A percentile compares a stretch with the other conserved stretches of the same genome.
Conservation (phyloP, 2,329 filamentous ascomycete species). For the Colletotrichum falcatum region DNA sequence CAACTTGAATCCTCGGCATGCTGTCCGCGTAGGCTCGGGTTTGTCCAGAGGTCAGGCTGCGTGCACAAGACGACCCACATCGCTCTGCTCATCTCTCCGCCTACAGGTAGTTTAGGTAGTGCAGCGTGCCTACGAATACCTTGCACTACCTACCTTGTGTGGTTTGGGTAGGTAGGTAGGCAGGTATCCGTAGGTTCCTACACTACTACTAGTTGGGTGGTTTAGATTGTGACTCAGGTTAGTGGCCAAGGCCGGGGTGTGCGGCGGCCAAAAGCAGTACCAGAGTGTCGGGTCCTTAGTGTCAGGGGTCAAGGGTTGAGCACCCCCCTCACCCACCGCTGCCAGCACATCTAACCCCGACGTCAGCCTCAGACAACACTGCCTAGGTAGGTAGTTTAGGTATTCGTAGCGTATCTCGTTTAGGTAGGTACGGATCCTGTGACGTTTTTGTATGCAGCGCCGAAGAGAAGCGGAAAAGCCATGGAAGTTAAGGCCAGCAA, state of each 20-base stretch:
- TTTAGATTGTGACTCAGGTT: slow-evolving; percentile 21
- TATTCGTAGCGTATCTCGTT: no score
- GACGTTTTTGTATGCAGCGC: slow-evolving; percentile 28
- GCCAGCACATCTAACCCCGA: slow-evolving; percentile 37
- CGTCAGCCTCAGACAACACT: slow-evolving; percentile 36
- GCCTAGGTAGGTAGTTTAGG: no score
- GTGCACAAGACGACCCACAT: slow-evolving; percentile 4
- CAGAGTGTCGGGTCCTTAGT: slow-evolving; percentile 37
- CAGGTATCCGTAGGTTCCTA: no score
- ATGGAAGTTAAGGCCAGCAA: slow-evolving; percentile 18
- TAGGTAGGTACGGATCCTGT: slow-evolving; percentile 34
- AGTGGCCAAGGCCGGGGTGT: slow-evolving; percentile 32
- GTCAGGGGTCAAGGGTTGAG: slow-evolving; percentile 40
- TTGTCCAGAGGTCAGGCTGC: slow-evolving; percentile 12
- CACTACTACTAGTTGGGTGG: no score
- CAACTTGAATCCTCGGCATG: slow-evolving; percentile 5
- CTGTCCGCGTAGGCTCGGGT: slow-evolving; percentile 12
- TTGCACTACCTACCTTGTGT: background rate
- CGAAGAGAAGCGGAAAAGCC: slow-evolving; percentile 34
- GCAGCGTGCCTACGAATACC: no score
- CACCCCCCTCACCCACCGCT: slow-evolving; percentile 26
- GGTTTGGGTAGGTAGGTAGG: no score
- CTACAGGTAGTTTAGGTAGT: no score
- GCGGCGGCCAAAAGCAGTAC: slow-evolving; percentile 30
- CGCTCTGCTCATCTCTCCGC: slow-evolving; percentile 25